Evolutionary conservation across 2,329 filamentous ascomycete genomes (phyloP), one percentile per base, ranked within the genome.

Genomic region (Dactylonectria macrodidyma): DNA sequence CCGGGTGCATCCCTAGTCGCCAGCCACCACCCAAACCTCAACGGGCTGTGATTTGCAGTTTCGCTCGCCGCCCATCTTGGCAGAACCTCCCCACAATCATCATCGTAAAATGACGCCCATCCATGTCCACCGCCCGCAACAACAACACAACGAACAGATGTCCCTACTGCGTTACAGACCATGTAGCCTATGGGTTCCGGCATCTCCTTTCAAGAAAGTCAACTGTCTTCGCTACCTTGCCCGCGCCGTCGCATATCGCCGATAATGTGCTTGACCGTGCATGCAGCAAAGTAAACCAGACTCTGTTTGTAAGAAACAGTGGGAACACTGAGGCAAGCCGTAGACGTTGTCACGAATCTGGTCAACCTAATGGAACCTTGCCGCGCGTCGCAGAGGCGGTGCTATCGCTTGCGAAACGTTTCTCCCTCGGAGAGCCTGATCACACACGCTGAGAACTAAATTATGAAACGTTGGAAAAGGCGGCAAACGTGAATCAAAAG

Each of bases 1-100:
- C 19, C 24, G 54, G 24, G 34, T 51, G 52, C 63, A 36, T 61
- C 63, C 36, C 41, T 64, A 52, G 55, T 41, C 44, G 58, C 44
- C 55, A 47, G 54, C 64, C 56, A 59, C 61, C 58, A 30, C 52
- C 26, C 41, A 41, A 48, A 52, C 56, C 57, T 63, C 52, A 24
- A 30, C 52, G 41, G 46, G 44, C 44, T 57, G 44, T 6, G 54
- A 63, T 57, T 46, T 51, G 60, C 60, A 57, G 48, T 50, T 50
- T 22, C 52, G 22, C 41, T 30, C 26, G 44, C 50, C 44, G 22
- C 60, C 33, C 48, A 26, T 26, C 58, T 41, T 44, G 34, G 34
- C n/a, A 44, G 22, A 44, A 4, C 22, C 9, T 8, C 26, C 51
- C 47, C 22, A 26, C 4, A 44, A 62, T 52, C 22, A 33, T 46